phyloP scores from a whole-genome alignment of 345 rosid species.

The Acer yangbiense region DNA sequence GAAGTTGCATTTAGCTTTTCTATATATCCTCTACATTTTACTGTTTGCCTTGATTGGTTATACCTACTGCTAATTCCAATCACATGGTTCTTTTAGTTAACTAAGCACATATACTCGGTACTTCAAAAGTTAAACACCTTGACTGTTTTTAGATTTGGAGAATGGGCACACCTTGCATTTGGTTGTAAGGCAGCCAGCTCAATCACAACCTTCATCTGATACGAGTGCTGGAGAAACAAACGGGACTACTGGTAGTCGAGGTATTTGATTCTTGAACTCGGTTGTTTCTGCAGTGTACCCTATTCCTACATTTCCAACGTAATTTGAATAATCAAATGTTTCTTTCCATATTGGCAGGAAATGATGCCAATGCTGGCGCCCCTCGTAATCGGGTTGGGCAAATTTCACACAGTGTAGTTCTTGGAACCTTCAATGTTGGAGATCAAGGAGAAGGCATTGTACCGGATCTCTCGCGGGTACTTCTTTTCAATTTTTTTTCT shows the following conservation, averaged over 20 bases:
- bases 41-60: not conserved
- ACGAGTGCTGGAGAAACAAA: constrained; percentile 54
- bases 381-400: constrained; percentile 64
- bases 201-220: constrained; percentile 54
- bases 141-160: constrained; percentile 74
- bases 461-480: constrained; percentile 71
- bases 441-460: constrained; percentile 73
- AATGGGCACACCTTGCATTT: constrained; percentile 92
- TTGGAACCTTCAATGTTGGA: constrained; percentile 78
- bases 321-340: not conserved
- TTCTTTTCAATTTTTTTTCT: constrained; percentile 1
- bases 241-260: constrained; percentile 46
- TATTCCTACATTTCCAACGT: constrained; percentile 14
- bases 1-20: not conserved
- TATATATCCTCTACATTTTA: not conserved
- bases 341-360: constrained; percentile 48
- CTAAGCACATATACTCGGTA: not conserved
- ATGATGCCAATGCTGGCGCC: constrained; percentile 50
- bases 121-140: constrained; percentile 33
- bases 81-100: constrained; percentile 14
- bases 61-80: not conserved
- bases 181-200: constrained; percentile 78
- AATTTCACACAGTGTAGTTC: constrained; percentile 83
- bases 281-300: constrained; percentile 9
- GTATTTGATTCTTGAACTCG: constrained; percentile 29